Base-by-base conservation (phyloP, 768 basidiomycete genomes). In the Podaxis sp. region DNA sequence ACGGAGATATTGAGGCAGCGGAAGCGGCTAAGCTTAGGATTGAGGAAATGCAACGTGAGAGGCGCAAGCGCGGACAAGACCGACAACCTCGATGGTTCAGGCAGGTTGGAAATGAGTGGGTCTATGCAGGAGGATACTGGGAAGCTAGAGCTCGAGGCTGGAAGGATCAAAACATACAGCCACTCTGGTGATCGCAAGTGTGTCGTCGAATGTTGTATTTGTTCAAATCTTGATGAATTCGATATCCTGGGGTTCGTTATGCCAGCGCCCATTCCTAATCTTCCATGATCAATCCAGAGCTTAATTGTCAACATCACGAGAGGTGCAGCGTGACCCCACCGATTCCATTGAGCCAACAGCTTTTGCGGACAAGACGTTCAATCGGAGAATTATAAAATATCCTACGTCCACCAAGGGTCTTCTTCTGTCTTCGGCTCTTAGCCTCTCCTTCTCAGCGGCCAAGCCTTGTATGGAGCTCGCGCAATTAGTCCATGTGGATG, bases 61-160 rank as follows among this genome's bases (percentile, higher is more conserved):
- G 93, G 66, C 83, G 93, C 62, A 82, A 77, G 60, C 74, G 73
- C 3, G 86, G 89, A 3, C 76, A 78, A 61, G 90, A 92, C 38
- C 72, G 79, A 57, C 70, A 76, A 59, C 90, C 93, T 22, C 79
- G 82, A 48, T 95, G 93, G 93, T 95, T 95, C 72, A 83, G 81
- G 70, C 82, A 83, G 69, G 81, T 80, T 38, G 81, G 79, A 26
- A 88, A 89, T 49, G 88, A 90, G 64, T 95, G 90, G 91, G 71
- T 80, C 51, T 95, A 93, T 69, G 72, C 67, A 22, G 92, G 93
- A 42, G 90, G 88, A 15, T 95, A 95, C 71, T 95, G 93, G 93
- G 92, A 95, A 68, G 81, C 83, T 38, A 82, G 89, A 66, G 78
- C 80, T 57, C 79, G 76, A 52, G 82, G 85, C 46, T 93, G 90